These are phyloP conservation scores for Hymenotorrendiella dingleyae DNA, from an alignment of 2,329 filamentous ascomycete species.

Conservation along the genomic window DNA sequence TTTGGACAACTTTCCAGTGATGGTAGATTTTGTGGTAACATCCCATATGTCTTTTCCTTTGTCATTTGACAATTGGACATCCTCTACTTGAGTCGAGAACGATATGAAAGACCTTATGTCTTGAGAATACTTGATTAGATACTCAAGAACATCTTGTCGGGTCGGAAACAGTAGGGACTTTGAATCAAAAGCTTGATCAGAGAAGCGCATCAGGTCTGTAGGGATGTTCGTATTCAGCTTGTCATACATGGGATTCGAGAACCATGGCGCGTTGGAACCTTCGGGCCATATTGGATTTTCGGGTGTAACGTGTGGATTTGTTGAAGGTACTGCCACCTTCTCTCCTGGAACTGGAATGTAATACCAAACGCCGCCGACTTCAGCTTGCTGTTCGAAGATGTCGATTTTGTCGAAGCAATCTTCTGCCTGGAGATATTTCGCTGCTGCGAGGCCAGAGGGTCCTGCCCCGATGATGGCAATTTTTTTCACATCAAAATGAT, in stretches of 20 bases:
- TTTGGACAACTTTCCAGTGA: slow-evolving; percentile 18
- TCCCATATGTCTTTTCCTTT: slow-evolving; percentile 50
- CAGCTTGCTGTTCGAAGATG: slow-evolving; percentile 74
- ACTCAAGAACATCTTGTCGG: slow-evolving; percentile 64
- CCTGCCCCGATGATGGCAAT: slow-evolving; percentile 81
- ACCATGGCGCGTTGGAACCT: slow-evolving; percentile 41
- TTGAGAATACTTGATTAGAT: slow-evolving; percentile 62
- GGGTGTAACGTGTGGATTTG: slow-evolving; percentile 53
- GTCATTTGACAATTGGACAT: slow-evolving; percentile 38
- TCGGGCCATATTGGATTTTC: slow-evolving; percentile 55
- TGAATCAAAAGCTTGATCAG: slow-evolving; percentile 59
- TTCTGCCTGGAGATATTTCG: slow-evolving; percentile 74
- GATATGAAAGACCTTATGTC: slow-evolving; percentile 61
- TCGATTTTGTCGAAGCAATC: slow-evolving; percentile 63
- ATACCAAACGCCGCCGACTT: slow-evolving; percentile 81
- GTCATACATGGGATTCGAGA: slow-evolving; percentile 81
- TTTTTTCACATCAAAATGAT: slow-evolving; percentile 40
- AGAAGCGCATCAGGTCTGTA: slow-evolving; percentile 72
- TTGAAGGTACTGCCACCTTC: slow-evolving; percentile 58
- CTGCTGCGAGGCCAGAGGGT: slow-evolving; percentile 69
- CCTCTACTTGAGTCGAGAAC: slow-evolving; percentile 66
- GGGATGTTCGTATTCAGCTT: slow-evolving; percentile 83
- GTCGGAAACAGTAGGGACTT: slow-evolving; percentile 68
- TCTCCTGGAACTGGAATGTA: slow-evolving; percentile 50
- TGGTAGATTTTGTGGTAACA: slow-evolving; percentile 24